A percentile compares a stretch with the other conserved stretches of the same genome.
Conservation (phyloP, 2,329 filamentous ascomycete species). For the Aspergillus awamori region DNA sequence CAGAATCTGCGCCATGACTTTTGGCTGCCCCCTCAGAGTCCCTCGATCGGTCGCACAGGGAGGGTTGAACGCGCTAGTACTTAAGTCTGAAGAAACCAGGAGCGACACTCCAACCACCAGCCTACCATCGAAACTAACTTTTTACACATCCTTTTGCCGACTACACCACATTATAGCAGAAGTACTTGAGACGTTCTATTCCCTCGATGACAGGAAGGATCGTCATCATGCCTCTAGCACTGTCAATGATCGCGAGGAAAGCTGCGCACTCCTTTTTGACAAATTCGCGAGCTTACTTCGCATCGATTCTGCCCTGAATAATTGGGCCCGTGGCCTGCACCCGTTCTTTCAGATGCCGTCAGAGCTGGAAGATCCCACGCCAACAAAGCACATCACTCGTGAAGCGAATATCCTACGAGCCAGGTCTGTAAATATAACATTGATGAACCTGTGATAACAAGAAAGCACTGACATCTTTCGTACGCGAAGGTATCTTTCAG, state of each 20-base stretch:
- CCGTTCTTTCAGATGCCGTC: constrained; percentile 5
- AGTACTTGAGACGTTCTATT: neutral
- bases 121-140: constrained; percentile 1
- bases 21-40: neutral
- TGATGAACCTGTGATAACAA: neutral
- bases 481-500: constrained; percentile 14
- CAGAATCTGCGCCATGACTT: constrained; percentile 7
- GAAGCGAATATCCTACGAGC: neutral
- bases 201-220: neutral
- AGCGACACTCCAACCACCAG: neutral
- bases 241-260: neutral
- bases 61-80: neutral
- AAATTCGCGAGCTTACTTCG: constrained; percentile 1
- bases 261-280: neutral
- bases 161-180: constrained; percentile 4
- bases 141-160: neutral
- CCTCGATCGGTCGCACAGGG: neutral
- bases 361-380: neutral
- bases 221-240: too few species aligned
- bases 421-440: neutral
- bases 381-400: constrained; percentile 1
- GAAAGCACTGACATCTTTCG: neutral
- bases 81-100: neutral
- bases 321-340: neutral
- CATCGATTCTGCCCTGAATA: neutral